Evolutionary conservation across 2,329 filamentous ascomycete species (phyloP), one percentile per base, ranked within the genome.

Genomic region (Talaromyces sp.): DNA sequence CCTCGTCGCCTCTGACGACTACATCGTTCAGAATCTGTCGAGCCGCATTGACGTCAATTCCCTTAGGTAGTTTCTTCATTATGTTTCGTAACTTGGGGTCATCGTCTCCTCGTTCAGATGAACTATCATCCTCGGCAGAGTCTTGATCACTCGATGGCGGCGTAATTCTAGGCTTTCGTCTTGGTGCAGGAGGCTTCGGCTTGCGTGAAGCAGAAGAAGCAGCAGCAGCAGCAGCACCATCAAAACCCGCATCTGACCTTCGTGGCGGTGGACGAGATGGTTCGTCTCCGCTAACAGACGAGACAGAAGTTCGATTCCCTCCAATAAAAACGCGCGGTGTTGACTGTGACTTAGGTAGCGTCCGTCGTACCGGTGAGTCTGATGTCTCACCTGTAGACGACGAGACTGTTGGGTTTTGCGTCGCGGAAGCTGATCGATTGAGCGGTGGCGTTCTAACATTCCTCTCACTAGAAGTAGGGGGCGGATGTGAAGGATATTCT

Each of bases 21-120:
- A 99, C 95, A 64, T 99, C 94, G 67, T 97, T 97, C 59, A 97
- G 80, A 31, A 99, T 97, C 62, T 97, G 91, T 67, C 89, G 89
- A 0, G 93, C 94, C 3, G 92, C 89, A 25, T 81, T 78, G 63
- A 87, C 83, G 68, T 99, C 94, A 2, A 97, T 84, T 0, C 91
- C 91, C 55, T 86, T 82, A 0, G 92, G 92, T 1, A 97, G 75
- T 58, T 87, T 87, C 67, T 89, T 91, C 67, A 97, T 77, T 21
- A 96, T 78, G 8, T 80, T 73, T 51, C 80, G 77, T 62, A 89
- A 84, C 51, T 81, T 84, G 54, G 78, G 79, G 62, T 88, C 83
- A 81, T 74, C 71, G 5, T 76, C 71, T 10, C 73, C 74, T 21
- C n/a, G n/a, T 36, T 80, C 78, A 9, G 77, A 76, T 3, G 77